Evolutionary conservation across 2,329 filamentous ascomycete species (phyloP).

Genomic region (Aspergillus fischeri): DNA sequence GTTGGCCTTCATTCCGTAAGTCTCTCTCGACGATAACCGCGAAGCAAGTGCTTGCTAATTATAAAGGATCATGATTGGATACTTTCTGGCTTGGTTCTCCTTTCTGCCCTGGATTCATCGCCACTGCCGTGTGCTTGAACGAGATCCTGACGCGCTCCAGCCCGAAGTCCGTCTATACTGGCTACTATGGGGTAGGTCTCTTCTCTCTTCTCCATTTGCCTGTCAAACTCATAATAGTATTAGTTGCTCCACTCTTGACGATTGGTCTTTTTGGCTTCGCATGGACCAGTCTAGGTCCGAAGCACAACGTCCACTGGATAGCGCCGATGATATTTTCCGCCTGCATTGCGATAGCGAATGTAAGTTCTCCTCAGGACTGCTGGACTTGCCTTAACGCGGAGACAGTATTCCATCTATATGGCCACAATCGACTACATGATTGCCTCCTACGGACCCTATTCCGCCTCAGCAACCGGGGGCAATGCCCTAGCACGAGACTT

Average conservation of each 20-base stretch:
- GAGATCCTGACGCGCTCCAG: not conserved
- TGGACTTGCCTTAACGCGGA: not conserved
- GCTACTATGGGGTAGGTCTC: not conserved
- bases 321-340: constrained; percentile 61
- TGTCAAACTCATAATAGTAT: constrained; percentile 31
- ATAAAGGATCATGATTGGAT: constrained; percentile 45
- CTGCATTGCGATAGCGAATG: constrained; percentile 67
- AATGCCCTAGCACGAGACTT: constrained; percentile 73
- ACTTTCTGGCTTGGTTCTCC: constrained; percentile 51
- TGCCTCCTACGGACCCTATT: constrained; percentile 67
- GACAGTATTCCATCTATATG: constrained; percentile 64
- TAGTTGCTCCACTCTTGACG: constrained; percentile 56
- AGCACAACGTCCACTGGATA: constrained; percentile 61
- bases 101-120: constrained; percentile 51
- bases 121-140: constrained; percentile 34
- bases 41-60: not conserved
- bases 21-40: not conserved
- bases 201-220: not conserved
- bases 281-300: constrained; percentile 61
- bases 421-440: constrained; percentile 76
- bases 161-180: not conserved
- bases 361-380: not conserved
- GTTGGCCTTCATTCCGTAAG: constrained; percentile 18
- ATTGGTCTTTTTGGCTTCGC: constrained; percentile 69
- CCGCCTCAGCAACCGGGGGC: constrained; percentile 69